A percentile compares a stretch with the other conserved stretches of the same genome.
Evolutionary conservation across 2,329 filamentous ascomycete genomes (phyloP).

Genomic region (Zasmidium cellare): DNA sequence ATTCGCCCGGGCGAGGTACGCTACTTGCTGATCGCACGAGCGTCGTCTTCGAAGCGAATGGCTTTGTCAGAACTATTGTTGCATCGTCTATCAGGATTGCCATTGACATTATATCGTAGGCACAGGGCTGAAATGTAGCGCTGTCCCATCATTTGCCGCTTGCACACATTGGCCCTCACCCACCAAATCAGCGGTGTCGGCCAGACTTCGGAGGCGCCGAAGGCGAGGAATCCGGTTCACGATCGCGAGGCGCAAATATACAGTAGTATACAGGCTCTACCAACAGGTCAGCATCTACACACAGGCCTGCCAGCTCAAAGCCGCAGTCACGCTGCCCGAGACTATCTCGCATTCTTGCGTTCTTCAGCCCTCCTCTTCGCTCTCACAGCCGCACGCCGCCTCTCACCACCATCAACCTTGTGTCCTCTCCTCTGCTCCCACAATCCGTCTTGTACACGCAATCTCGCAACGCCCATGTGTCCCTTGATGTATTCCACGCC

Average conservation of each 20-base stretch:
- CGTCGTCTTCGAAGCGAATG: too few species aligned
- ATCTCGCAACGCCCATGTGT: conserved; percentile 59
- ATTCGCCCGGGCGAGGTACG: too few species aligned
- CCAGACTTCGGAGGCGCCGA: too few species aligned
- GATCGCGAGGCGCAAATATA: neutral
- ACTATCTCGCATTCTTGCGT: conserved; percentile 57
- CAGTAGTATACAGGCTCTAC: neutral
- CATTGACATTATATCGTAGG: too few species aligned
- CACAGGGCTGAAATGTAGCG: too few species aligned
- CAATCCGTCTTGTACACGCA: conserved; percentile 79
- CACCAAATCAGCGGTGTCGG: too few species aligned
- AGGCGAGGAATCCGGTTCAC: too few species aligned
- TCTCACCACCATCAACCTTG: conserved; percentile 96
- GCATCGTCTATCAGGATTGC: too few species aligned
- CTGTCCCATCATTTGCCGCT: too few species aligned
- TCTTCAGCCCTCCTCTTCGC: conserved; percentile 82
- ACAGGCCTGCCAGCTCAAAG: neutral
- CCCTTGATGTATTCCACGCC: conserved; percentile 69
- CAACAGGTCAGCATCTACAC: neutral
- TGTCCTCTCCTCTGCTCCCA: conserved; percentile 86
- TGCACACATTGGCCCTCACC: too few species aligned
- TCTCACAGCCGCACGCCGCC: conserved; percentile 79
- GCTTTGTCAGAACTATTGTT: too few species aligned
- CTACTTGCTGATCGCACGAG: too few species aligned
- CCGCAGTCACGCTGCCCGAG: neutral